Evolutionary conservation across 2,329 filamentous ascomycete species (phyloP), one percentile per base, ranked within the genome.

Genomic region (Talaromyces sp.): DNA sequence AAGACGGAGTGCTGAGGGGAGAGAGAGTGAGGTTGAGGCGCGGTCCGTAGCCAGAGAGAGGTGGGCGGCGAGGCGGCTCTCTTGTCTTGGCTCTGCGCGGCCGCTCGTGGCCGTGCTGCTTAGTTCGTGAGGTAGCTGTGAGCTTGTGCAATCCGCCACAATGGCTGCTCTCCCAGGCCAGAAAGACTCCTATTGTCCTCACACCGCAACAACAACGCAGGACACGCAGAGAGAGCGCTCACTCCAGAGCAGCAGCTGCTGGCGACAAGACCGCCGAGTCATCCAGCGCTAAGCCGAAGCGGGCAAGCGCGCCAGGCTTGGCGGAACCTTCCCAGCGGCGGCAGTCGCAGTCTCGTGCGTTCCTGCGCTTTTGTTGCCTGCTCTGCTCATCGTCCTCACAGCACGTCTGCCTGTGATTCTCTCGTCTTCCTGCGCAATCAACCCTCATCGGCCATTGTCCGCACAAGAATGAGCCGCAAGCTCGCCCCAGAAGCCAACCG

Each of bases 401-500:
- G 26, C 49, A 17, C 24, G 24, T 29, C 53, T 55, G 53, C 29
- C 29, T 21, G 32, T 55, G n/a, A 19, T 35, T 8, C 53, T 35
- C 27, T 50, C 9, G 21, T 59, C 31, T 27, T n/a, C 59, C 64
- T 65, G 64, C 62, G 65, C 59, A 63, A 63, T 38, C 10, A 35
- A 53, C n/a, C n/a, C 32, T 14, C 32, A 41, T 13, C 29, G 21
- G 29, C 43, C 51, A 41, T 56, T 51, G 54, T 64, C 64, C 68
- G 59, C 67, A 70, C 68, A 68, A 76, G 74, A 71, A 76, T 76
- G 74, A 76, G 74, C 73, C 73, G 74, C 65, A 98, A 97, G 87
- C 89, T 98, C 85, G 93, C 93, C 82, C 93, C 95, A 81, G 95
- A 99, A 90, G 93, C 97, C 83, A 98, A 98, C 85, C 89, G 92